Evolutionary conservation across 495 filamentous ascomycete genomes (phyloP).

Genomic region (Xylaria cubensis): DNA sequence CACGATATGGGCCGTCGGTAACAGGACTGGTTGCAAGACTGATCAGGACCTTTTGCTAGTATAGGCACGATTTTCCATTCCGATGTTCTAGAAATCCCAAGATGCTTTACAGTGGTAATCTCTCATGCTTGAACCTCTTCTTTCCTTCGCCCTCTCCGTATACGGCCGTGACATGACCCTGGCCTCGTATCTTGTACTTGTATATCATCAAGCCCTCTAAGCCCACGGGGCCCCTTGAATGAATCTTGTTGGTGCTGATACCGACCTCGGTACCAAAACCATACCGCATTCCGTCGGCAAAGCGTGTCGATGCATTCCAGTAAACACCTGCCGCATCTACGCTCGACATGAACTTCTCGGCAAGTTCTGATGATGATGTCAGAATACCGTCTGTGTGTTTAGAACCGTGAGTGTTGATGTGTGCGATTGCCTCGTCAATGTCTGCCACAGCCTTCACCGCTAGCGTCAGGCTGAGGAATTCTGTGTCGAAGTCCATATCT

Average conservation of each 20-base stretch:
- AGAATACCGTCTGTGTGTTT: slow-evolving; percentile 95
- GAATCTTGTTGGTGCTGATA: slow-evolving; percentile 98
- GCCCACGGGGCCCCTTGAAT: slow-evolving; percentile 90
- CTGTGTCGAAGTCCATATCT: slow-evolving; percentile 79
- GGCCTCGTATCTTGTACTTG: slow-evolving; percentile 86
- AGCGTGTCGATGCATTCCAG: slow-evolving; percentile 94
- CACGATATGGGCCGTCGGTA: too few relatives aligned
- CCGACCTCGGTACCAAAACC: slow-evolving; percentile 98
- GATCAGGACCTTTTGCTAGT: not conserved
- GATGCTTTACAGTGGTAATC: slow-evolving; percentile 48
- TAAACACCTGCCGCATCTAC: slow-evolving; percentile 93
- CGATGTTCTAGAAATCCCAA: not conserved
- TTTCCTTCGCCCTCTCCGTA: slow-evolving; percentile 75
- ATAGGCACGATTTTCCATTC: not conserved
- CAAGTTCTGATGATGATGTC: slow-evolving; percentile 67
- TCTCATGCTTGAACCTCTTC: slow-evolving; percentile 74
- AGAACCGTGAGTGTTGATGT: slow-evolving; percentile 91
- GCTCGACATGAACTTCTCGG: slow-evolving; percentile 78
- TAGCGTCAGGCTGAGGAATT: slow-evolving; percentile 85
- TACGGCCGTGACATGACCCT: slow-evolving; percentile 74
- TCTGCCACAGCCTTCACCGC: slow-evolving; percentile 79
- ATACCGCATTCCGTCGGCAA: slow-evolving; percentile 95
- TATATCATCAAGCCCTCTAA: slow-evolving; percentile 96
- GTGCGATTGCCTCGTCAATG: slow-evolving; percentile 74
- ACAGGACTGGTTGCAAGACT: too few relatives aligned